These are phyloP conservation scores for Scedosporium minutisporum DNA, from an alignment of 2,329 filamentous ascomycete genomes.

Conservation along the genomic window DNA sequence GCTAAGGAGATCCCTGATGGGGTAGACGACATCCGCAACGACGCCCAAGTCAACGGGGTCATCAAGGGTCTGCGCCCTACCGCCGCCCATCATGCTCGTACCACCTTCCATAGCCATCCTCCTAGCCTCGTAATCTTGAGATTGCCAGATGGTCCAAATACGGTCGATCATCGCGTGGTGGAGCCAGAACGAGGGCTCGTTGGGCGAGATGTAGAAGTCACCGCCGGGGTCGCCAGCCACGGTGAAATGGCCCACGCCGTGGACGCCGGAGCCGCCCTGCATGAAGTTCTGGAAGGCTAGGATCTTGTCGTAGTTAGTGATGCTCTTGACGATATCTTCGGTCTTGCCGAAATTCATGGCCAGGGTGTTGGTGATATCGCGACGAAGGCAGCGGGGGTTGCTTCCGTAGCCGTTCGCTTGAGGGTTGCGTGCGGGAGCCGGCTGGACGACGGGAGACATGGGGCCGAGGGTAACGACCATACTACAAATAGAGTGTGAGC, in stretches of 20 bases:
- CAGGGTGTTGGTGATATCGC: slow-evolving; percentile 25
- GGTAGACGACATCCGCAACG: slow-evolving; percentile 11
- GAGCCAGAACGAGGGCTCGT: slow-evolving; percentile 19
- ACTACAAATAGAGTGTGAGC: slow-evolving; percentile 6
- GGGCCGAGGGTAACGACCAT: slow-evolving; percentile 20
- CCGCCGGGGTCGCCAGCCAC: slow-evolving; percentile 25
- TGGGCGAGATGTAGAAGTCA: slow-evolving; percentile 20
- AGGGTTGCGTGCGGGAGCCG: slow-evolving; percentile 7
- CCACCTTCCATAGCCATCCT: slow-evolving; percentile 8
- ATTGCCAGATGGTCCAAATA: slow-evolving; percentile 19
- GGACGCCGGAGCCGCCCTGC: slow-evolving; percentile 25
- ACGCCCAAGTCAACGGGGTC: slow-evolving; percentile 19
- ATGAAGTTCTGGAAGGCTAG: slow-evolving; percentile 16
- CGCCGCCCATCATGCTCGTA: slow-evolving; percentile 10
- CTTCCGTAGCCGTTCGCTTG: slow-evolving; percentile 16
- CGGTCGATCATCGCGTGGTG: slow-evolving; percentile 19
- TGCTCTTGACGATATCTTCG: slow-evolving; percentile 23
- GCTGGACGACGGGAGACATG: slow-evolving; percentile 13
- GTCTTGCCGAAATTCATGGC: slow-evolving; percentile 17
- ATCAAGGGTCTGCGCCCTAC: slow-evolving; percentile 13
- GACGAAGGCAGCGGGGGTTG: slow-evolving; percentile 36
- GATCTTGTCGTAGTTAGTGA: slow-evolving; percentile 6
- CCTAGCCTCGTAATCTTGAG: slow-evolving; percentile 11
- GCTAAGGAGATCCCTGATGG: slow-evolving; percentile 23
- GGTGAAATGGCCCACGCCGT: slow-evolving; percentile 28